Evolutionary conservation across 345 rosid species (phyloP), one percentile per base, ranked within the genome.

Genomic region (Sisymbrium altissimum): DNA sequence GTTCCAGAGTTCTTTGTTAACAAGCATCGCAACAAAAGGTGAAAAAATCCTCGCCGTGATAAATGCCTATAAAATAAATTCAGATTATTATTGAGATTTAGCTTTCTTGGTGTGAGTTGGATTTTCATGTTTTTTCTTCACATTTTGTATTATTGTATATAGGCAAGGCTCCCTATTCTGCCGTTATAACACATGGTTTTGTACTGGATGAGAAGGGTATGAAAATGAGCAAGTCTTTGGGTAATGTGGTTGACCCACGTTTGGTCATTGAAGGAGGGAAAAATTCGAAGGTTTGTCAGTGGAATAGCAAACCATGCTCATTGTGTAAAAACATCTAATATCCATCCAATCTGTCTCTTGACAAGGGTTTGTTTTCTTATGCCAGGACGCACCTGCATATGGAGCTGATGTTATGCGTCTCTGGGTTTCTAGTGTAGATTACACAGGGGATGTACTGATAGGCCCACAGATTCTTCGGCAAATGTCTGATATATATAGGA

Each of bases 401-500:
- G 98, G 98, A 65, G 96, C 96, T 77, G 98, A 94, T 79, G 91
- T 91, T 59, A 77, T 94, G 76, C 88, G 97, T 49, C 96, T 94
- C 46, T 94, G 98, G 98, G 98, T 94, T 81, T 91, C 96, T 57
- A 94, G 98, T 84, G 98, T 94, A 66, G 96, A 94, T 82, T 94
- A 91, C 78, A 82, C 89, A 1, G 88, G 88, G 30, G 98, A 94
- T 86, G 93, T 88, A 45, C 70, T 91, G 80, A 79, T 94, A 41
- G 96, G 97, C 71, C 86, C 95, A 38, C 97, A 89, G 80, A 72
- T 88, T 68, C 86, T 94, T 63, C 87, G 89, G 18, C 98, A 94
- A 85, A 88, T 87, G 83, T 88, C 98, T 80, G 98, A 94, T 67
- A 87, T 89, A 59, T 89, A 94, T 68, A 84, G 98, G 82, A 91